These are phyloP conservation scores for Cryptococcus sp. DNA, from an alignment of 1,284 basidiomycete species.

Conservation along the genomic window DNA sequence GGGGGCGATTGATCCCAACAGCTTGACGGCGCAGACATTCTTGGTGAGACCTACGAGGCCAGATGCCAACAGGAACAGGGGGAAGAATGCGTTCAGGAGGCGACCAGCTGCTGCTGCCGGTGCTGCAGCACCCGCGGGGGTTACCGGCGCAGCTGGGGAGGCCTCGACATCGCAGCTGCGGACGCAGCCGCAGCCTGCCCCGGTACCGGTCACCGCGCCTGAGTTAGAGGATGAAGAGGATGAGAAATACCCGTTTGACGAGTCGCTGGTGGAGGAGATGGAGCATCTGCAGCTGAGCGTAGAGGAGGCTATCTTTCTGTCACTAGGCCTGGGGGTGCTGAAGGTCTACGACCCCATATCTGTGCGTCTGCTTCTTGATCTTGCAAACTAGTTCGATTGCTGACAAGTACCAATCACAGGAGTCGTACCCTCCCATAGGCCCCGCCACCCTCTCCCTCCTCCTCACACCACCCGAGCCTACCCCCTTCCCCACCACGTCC, in stretches of 20 bases:
- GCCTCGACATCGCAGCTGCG: too few relatives aligned
- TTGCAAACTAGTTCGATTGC: not conserved
- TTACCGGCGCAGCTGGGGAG: not conserved
- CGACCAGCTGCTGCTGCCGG: constrained; percentile 19
- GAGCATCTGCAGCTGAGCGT: constrained; percentile 91
- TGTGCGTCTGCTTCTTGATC: constrained; percentile 51
- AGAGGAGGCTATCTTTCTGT: constrained; percentile 88
- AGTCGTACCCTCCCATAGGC: constrained; percentile 52
- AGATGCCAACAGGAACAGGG: constrained; percentile 44
- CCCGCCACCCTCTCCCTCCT: constrained; percentile 49
- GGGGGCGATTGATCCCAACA: constrained; percentile 24
- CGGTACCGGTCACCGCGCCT: not conserved
- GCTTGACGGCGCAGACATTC: constrained; percentile 48
- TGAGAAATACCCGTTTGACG: constrained; percentile 52
- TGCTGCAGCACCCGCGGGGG: not conserved
- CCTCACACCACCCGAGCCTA: constrained; percentile 42
- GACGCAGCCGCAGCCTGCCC: too few relatives aligned
- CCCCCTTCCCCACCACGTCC: constrained; percentile 21
- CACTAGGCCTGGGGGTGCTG: constrained; percentile 79
- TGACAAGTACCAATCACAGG: constrained; percentile 9
- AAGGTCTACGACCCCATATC: constrained; percentile 64
- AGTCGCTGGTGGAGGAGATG: constrained; percentile 61
- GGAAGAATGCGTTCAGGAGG: constrained; percentile 39
- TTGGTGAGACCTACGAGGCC: constrained; percentile 47
- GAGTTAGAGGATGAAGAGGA: constrained; percentile 43